Conservation (phyloP, 2,329 filamentous ascomycete genomes). For the Diaporthe sp. region DNA sequence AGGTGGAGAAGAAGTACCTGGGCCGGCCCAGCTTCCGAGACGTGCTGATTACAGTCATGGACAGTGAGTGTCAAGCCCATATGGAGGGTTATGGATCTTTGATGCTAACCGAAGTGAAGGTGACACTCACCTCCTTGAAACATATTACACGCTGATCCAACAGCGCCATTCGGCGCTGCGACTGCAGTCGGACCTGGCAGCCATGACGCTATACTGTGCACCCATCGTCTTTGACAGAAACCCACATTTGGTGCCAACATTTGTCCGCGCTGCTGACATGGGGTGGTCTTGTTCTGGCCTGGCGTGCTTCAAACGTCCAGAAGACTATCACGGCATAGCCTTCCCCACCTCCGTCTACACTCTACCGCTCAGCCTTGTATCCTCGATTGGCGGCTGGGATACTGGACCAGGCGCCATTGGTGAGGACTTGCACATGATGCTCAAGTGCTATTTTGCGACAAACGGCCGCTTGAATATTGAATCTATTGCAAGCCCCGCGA, state of each 20-base stretch:
- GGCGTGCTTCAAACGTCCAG: constrained; percentile 21
- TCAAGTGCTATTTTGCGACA: constrained; percentile 32
- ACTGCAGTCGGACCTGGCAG: not conserved
- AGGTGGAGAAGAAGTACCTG: constrained; percentile 10
- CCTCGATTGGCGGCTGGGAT: constrained; percentile 21
- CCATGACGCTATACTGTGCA: constrained; percentile 7
- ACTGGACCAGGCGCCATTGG: constrained; percentile 26
- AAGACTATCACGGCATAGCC: not conserved
- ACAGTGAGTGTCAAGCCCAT: not conserved
- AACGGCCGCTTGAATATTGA: constrained; percentile 14
- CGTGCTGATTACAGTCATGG: constrained; percentile 26
- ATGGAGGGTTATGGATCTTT: not conserved
- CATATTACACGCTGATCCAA: constrained; percentile 21
- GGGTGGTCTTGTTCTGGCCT: constrained; percentile 18
- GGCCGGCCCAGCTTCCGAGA: not conserved
- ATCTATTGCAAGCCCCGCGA: constrained; percentile 14
- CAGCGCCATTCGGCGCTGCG: not conserved
- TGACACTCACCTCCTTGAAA: constrained; percentile 23
- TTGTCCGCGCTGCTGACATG: constrained; percentile 13
- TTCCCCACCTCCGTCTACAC: constrained; percentile 28
- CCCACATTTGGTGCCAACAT: not conserved
- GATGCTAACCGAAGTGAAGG: not conserved
- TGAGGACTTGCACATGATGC: constrained; percentile 29
- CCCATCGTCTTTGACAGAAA: constrained; percentile 27
- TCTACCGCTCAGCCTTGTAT: constrained; percentile 15